Evolutionary conservation across 805 yeast genomes (phyloP), one percentile per base, ranked within the genome.

Genomic region (Saturnispora sanitii): DNA sequence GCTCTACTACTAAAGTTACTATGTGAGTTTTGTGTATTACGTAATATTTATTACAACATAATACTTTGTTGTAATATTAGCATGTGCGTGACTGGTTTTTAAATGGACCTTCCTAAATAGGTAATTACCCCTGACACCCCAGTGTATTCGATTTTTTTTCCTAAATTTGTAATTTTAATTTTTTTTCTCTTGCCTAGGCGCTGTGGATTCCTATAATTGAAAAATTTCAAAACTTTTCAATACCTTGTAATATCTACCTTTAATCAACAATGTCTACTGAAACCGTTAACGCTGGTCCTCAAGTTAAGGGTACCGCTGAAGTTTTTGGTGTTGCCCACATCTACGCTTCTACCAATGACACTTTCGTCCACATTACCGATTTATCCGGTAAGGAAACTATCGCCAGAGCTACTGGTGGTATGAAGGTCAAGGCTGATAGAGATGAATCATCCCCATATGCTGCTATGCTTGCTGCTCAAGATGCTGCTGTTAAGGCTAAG

Each of bases 391-490:
- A 90, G 74, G 99, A 94, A 77, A 92, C 99, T 75, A 90, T 92
- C 67, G 81, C 95, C 77, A 87, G 97, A 77, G 96, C 92, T 62
- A 92, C 98, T 66, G 99, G 99, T 80, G 99, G 98, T 57, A 92
- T 92, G 98, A 92, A 92, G 81, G 99, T 92, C 72, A 92, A 92
- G 82, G 98, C 98, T 64, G 99, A 92, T 79, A 86, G 97, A 79
- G 99, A 94, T 71, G 98, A 92, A 81, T 90, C 97, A 52, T 85
- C 98, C 57, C 98, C 99, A 71, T 92, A 92, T 83, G 99, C 99
- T 67, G 98, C 96, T 66, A 92, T 92, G 98, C 83, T 92, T 79
- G 99, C 99, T 68, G 96, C 99, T 58, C 99, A 92, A 79, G 99
- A 94, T 67, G 99, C 83, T 64, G 98, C 98, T 64, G 90, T 70